Evolutionary conservation across 2,329 filamentous ascomycete genomes (phyloP).

Genomic region (Shiraia sp.): DNA sequence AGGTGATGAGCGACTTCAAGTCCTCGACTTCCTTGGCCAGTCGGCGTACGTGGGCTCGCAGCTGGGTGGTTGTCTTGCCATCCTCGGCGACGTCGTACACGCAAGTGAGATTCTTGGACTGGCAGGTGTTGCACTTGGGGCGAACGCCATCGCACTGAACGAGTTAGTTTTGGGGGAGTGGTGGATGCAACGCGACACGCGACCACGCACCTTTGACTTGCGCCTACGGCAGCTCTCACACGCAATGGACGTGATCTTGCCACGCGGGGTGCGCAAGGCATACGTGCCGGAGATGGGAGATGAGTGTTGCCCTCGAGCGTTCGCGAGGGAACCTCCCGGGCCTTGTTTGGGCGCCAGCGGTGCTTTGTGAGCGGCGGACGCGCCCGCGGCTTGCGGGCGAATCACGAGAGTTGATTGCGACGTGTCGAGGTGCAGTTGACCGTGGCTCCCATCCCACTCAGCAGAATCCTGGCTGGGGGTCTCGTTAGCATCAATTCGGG

Average conservation of each 20-base stretch:
- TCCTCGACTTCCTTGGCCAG: conserved; percentile 45
- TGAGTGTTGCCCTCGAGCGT: conserved; percentile 37
- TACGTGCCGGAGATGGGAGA: conserved; percentile 44
- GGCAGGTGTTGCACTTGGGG: conserved; percentile 46
- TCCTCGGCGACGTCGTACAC: conserved; percentile 46
- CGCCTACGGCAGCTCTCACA: conserved; percentile 46
- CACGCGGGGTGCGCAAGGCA: conserved; percentile 41
- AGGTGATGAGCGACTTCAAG: conserved; percentile 42
- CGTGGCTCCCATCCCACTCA: conserved; percentile 35
- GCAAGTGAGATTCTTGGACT: conserved; percentile 43
- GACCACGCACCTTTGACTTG: conserved; percentile 41
- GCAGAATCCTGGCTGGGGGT: conserved; percentile 30
- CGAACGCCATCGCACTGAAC: conserved; percentile 43
- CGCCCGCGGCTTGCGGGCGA: conserved; percentile 32
- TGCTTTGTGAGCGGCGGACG: conserved; percentile 36
- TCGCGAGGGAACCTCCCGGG: conserved; percentile 33
- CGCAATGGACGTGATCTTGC: conserved; percentile 46
- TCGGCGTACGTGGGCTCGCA: conserved; percentile 43
- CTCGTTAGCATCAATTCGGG: conserved; percentile 26
- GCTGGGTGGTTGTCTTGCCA: conserved; percentile 44
- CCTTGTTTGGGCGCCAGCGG: conserved; percentile 44
- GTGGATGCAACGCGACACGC: background rate
- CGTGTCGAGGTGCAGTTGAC: conserved; percentile 36
- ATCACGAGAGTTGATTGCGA: conserved; percentile 31
- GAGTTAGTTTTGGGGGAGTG: conserved; percentile 13